Evolutionary conservation across 2,329 filamentous ascomycete species (phyloP).

Genomic region (Ustilaginoidea virens): DNA sequence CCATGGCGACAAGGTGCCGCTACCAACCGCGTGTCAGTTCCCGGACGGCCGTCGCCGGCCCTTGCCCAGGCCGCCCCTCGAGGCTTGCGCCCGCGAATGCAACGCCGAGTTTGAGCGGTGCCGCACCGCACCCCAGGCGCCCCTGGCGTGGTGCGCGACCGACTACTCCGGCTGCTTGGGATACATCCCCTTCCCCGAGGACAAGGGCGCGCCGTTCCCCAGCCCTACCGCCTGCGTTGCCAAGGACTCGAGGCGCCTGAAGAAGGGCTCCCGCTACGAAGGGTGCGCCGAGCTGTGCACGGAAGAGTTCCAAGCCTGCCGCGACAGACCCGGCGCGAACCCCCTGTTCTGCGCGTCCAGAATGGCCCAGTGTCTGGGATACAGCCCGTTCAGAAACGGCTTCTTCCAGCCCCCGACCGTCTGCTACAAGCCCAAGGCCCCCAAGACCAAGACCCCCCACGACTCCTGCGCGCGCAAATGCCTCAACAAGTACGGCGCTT

Average conservation of each 20-base stretch:
- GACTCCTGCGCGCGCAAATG: too few species aligned
- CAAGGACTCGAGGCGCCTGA: background rate
- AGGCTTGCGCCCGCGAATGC: background rate
- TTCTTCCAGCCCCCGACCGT: too few species aligned
- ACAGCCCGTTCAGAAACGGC: background rate
- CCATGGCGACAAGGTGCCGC: too few species aligned
- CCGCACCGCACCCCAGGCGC: background rate
- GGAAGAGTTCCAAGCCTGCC: background rate
- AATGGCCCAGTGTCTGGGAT: constrained; percentile 1
- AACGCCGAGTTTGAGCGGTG: background rate
- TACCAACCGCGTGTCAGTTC: too few species aligned
- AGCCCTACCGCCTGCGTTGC: background rate
- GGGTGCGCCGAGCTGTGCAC: background rate
- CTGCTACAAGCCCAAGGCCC: too few species aligned
- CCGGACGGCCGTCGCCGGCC: too few species aligned
- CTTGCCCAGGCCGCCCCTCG: too few species aligned
- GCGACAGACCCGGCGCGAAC: background rate
- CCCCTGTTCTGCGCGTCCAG: background rate
- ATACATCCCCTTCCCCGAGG: background rate
- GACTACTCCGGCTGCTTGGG: constrained; percentile 1
- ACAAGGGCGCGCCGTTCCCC: background rate
- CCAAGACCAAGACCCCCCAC: too few species aligned
- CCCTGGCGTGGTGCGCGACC: background rate
- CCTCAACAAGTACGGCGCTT: too few species aligned
- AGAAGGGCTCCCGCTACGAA: too few species aligned